Evolutionary conservation across 768 basidiomycete genomes (phyloP).

Genomic region (Sarcodon aspratus): DNA sequence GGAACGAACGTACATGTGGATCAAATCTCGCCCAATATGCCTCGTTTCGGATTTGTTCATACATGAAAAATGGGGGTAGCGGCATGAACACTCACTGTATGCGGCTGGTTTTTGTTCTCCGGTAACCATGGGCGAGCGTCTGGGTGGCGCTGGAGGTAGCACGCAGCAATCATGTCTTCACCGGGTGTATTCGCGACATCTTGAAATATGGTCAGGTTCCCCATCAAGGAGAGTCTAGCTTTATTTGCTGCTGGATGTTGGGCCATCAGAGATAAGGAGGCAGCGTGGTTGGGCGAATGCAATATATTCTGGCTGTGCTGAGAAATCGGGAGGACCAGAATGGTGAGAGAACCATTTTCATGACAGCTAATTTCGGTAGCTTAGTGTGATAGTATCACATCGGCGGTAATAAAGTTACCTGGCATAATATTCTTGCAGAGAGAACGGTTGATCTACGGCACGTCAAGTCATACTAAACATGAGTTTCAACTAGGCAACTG

Average conservation of each 20-base stretch:
- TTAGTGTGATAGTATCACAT: conserved; percentile 4
- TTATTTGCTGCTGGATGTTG: conserved; percentile 28
- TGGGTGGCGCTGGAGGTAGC: conserved; percentile 34
- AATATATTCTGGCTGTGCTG: conserved; percentile 40
- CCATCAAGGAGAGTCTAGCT: conserved; percentile 38
- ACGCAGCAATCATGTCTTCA: conserved; percentile 21
- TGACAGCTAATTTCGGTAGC: conserved; percentile 22
- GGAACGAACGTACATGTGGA: conserved; percentile 29
- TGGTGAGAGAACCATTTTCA: conserved; percentile 37
- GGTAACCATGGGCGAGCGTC: conserved; percentile 44
- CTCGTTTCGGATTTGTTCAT: conserved; percentile 18
- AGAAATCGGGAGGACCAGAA: conserved; percentile 44
- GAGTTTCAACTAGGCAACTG: not conserved
- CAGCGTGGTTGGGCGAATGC: conserved; percentile 24
- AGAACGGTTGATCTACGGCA: conserved; percentile 31
- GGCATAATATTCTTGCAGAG: conserved; percentile 45
- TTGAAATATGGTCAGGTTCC: conserved; percentile 33
- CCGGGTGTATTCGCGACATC: conserved; percentile 20
- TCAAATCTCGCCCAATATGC: conserved; percentile 47
- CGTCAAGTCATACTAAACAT: not conserved
- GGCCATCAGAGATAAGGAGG: conserved; percentile 32
- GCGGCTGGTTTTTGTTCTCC: conserved; percentile 29
- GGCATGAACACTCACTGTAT: conserved; percentile 23
- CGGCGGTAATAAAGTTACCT: conserved; percentile 13
- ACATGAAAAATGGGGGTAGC: not conserved